Evolutionary conservation across 2,329 filamentous ascomycete genomes (phyloP), one percentile per base, ranked within the genome.

Genomic region (Bipolaris sorokiniana): DNA sequence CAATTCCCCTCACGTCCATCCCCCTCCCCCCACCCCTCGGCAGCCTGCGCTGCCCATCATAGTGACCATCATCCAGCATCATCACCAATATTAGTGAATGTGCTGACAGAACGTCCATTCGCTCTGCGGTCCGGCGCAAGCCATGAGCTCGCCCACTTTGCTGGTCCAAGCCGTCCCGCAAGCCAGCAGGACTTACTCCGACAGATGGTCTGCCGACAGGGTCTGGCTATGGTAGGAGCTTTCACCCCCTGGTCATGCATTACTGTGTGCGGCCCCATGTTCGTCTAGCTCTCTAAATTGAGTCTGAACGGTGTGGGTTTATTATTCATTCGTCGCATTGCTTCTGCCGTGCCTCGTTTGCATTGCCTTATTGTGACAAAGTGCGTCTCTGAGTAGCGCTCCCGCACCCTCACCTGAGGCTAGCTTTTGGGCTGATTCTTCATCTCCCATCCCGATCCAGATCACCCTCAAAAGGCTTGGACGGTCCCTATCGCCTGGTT

Each of bases 401-500:
- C 64, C 67, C 70, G 65, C 61, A 67, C 62, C 63, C 68, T 71
- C 70, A 70, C 70, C 73, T 71, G 70, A 72, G 70, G 66, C 68
- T 58, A 68, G 66, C 71, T 70, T 70, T 71, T 66, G 69, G 71
- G 67, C 69, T 65, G 46, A 41, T 63, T 68, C 44, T 50, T 64
- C 69, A 68, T 70, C 67, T 69, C 70, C 70, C 71, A 65, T 70
- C 70, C 72, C 75, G 73, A 77, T 77, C 73, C 72, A 76, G 75
- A 77, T 75, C 70, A 69, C 64, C 38, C 38, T 50, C 62, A 62
- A 63, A 69, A 72, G 69, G 76, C 76, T 77, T 71, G 73, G 76
- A 77, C 76, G 69, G 73, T 71, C 72, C 73, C 74, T 71, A 76
- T 75, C 73, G 68, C 75, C 74, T 70, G 75, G 75, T 76, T 73